Evolutionary conservation across 164 flowering plant species (phyloP), one percentile per base, ranked within the genome.

Genomic region (Amborella trichopoda): DNA sequence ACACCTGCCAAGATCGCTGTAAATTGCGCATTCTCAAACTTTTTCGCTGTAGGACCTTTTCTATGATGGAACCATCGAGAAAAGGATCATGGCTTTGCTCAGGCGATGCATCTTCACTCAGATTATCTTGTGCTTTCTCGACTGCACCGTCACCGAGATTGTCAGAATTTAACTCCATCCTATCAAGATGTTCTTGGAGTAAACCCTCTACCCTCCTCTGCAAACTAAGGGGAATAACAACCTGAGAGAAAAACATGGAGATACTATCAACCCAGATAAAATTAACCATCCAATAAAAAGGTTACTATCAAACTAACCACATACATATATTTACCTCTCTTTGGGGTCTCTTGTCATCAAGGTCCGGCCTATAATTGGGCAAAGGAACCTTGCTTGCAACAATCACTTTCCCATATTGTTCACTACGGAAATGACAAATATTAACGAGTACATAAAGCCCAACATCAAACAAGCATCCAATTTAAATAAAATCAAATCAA

Each of bases 331-430:
- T 44, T 69, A 93, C 99, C 99, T 93, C 99, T 58, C 99, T 74
- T 45, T 93, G 96, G 16, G 99, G 99, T 23, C 99, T 70, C 61
- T 81, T 93, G 26, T 88, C 99, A 59, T 93, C 99, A 51, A 93
- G 81, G 65, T 93, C 99, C 13, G 96, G 96, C 48, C 99, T 50
- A 53, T 93, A 93, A 63, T 93, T 82, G 18, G 99, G 96, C 63
- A 93, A 81, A 34, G 94, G 99, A 58, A 73, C 80, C 74, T 88
- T 93, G 73, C 99, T 93, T 26, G 83, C 96, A 67, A 88, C 99
- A 17, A 93, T 76, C 54, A 81, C 95, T 68, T 88, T 93, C 24
- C 95, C 96, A 64, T 88, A 93, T 13, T 82, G 37, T 62, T 75
- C 83, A 72, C 99, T 93, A 45, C 11, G 11, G 6, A 37, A 37